phyloP scores from a whole-genome alignment of 331 rosid species.

The Acacia concinna region DNA sequence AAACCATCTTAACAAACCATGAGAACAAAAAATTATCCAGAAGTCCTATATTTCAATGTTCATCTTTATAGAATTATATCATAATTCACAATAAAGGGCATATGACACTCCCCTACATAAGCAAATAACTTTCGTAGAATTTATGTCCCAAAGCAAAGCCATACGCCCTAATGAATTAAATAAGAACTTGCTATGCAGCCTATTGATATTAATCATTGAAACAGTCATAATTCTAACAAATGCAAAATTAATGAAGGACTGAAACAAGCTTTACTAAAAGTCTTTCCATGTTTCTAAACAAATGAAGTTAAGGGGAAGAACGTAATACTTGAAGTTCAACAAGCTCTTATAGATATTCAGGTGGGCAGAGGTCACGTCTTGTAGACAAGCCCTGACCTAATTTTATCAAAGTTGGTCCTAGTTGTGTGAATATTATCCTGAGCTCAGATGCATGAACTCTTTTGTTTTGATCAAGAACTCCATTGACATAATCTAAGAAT shows the following conservation, averaged over 20 bases:
- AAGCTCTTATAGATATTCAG: slow-evolving; percentile 87
- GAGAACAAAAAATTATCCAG: background rate
- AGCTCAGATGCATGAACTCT: slow-evolving; percentile 66
- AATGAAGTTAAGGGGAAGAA: slow-evolving; percentile 15
- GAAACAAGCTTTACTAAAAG: background rate
- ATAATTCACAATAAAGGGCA: slow-evolving; percentile 4
- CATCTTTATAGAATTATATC: background rate
- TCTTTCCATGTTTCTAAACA: background rate
- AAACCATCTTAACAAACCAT: slow-evolving; percentile 66
- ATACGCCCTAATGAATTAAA: background rate
- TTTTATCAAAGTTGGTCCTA: slow-evolving; percentile 90
- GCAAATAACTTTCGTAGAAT: background rate
- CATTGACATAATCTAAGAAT: slow-evolving; percentile 61
- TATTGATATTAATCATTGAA: background rate
- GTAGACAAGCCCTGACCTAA: slow-evolving; percentile 90
- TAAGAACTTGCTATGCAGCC: background rate
- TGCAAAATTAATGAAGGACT: background rate
- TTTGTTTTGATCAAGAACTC: slow-evolving; percentile 57
- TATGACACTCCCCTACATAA: slow-evolving; percentile 12
- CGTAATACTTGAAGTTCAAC: slow-evolving; percentile 70
- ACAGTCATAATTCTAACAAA: slow-evolving; percentile 3
- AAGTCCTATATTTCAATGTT: slow-evolving; percentile 17
- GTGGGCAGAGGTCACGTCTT: slow-evolving; percentile 84
- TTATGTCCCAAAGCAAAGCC: background rate
- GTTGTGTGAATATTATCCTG: slow-evolving; percentile 56